These are phyloP conservation scores for Sporisorium sorghi DNA, from an alignment of 1,284 basidiomycete species.

Conservation along the genomic window DNA sequence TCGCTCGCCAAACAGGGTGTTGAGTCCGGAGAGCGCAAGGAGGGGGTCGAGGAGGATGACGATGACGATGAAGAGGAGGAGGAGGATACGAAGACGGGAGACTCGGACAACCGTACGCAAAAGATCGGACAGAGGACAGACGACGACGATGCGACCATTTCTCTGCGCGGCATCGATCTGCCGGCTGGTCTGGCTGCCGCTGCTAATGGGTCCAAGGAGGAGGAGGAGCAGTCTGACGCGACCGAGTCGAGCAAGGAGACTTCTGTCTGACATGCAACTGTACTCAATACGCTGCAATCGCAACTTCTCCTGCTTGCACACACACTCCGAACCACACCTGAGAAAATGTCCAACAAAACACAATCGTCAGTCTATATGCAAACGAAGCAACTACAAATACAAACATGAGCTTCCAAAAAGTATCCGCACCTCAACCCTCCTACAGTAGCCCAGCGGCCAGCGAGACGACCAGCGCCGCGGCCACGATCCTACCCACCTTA, in stretches of 20 bases:
- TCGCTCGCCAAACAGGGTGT: slow-evolving; percentile 5
- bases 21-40: neutral
- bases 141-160: slow-evolving; percentile 42
- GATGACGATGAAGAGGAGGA: slow-evolving; percentile 19
- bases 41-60: slow-evolving; percentile 10
- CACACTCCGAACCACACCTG: neutral
- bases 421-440: no score
- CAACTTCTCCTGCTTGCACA: neutral
- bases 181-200: slow-evolving; percentile 9
- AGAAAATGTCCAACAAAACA: neutral
- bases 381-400: no score
- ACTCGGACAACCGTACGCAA: slow-evolving; percentile 23
- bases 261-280: neutral
- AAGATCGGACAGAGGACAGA: slow-evolving; percentile 13
- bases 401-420: no score
- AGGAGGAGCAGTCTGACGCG: neutral
- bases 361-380: neutral
- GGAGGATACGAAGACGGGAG: slow-evolving; percentile 5
- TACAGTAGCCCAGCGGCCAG: neutral
- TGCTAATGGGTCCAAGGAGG: neutral
- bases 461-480: slow-evolving; percentile 5
- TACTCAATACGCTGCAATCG: slow-evolving; percentile 1
- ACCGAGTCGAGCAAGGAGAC: neutral
- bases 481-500: no score
- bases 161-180: slow-evolving; percentile 17